A percentile compares a stretch with the other conserved stretches of the same genome.
phyloP scores from a whole-genome alignment of 805 yeast species.

The Candida sithepensis region DNA sequence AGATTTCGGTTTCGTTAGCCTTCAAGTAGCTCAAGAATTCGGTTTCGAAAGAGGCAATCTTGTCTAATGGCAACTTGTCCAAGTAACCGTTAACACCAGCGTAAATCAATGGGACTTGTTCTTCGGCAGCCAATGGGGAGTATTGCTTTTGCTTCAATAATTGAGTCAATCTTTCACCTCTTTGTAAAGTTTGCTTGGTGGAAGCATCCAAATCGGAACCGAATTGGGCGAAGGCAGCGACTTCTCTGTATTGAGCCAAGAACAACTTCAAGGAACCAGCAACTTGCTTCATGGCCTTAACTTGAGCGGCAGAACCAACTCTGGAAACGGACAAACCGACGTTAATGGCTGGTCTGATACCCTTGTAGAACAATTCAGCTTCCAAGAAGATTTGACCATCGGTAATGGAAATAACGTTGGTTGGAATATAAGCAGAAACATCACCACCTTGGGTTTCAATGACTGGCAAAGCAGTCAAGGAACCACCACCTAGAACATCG shows the following conservation, averaged over 20 bases:
- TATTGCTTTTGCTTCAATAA: conserved; percentile 97
- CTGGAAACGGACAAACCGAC: conserved; percentile 99
- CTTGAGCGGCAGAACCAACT: conserved; percentile 99
- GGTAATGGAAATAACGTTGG: conserved; percentile 95
- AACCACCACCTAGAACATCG: conserved; percentile 85
- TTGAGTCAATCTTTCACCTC: conserved; percentile 99
- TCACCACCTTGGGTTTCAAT: conserved; percentile 99
- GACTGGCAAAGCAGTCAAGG: conserved; percentile 93
- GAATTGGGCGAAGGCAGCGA: conserved; percentile 99
- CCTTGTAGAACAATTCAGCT: conserved; percentile 99
- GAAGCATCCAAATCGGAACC: conserved; percentile 99
- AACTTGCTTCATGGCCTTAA: conserved; percentile 99
- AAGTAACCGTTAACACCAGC: conserved; percentile 99
- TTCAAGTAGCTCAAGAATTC: conserved; percentile 90
- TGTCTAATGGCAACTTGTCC: conserved; percentile 78
- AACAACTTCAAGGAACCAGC: conserved; percentile 99
- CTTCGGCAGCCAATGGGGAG: conserved; percentile 96
- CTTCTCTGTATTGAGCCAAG: conserved; percentile 99
- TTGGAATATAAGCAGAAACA: conserved; percentile 96
- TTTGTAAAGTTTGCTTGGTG: conserved; percentile 95
- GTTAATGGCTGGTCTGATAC: conserved; percentile 99
- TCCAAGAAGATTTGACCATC: conserved; percentile 98
- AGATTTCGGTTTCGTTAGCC: conserved; percentile 81
- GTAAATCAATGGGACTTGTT: conserved; percentile 96
- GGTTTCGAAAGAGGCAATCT: conserved; percentile 87